A percentile compares a stretch with the other conserved stretches of the same genome.
Evolutionary conservation across 2,329 filamentous ascomycete species (phyloP).

Genomic region (Penicillium sp.): DNA sequence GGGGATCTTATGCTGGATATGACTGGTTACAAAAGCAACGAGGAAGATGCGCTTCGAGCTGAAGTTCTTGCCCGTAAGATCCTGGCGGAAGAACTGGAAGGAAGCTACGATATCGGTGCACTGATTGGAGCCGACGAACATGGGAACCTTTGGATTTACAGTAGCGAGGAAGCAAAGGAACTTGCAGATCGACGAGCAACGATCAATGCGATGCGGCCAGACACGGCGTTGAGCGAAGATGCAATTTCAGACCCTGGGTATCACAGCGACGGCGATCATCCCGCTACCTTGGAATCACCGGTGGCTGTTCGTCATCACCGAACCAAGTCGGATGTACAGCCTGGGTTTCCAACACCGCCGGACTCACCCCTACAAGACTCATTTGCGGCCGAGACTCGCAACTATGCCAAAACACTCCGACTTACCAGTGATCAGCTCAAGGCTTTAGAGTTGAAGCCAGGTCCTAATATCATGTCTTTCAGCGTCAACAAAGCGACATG

Average conservation of each 20-base stretch:
- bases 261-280: conserved; percentile 73
- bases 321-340: conserved; percentile 64
- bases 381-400: conserved; percentile 63
- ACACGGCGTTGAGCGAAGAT: conserved; percentile 59
- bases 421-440: conserved; percentile 94
- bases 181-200: conserved; percentile 64
- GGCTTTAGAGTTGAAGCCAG: conserved; percentile 69
- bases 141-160: conserved; percentile 99
- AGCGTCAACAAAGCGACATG: conserved; percentile 94
- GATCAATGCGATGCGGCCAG: conserved; percentile 48
- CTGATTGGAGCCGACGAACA: conserved; percentile 92
- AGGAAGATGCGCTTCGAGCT: conserved; percentile 83
- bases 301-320: conserved; percentile 44
- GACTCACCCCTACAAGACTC: conserved; percentile 46
- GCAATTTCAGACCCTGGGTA: conserved; percentile 90
- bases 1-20: conserved; percentile 98
- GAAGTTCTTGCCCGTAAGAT: conserved; percentile 93
- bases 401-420: conserved; percentile 93
- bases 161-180: conserved; percentile 91
- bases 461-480: conserved; percentile 92
- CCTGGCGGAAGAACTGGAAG: conserved; percentile 84
- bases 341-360: conserved; percentile 58
- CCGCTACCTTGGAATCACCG: conserved; percentile 59
- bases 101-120: conserved; percentile 91
- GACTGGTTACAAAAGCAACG: conserved; percentile 91